These are phyloP conservation scores for Myriangium duriaei DNA, from an alignment of 2,329 filamentous ascomycete genomes.

Conservation along the genomic window DNA sequence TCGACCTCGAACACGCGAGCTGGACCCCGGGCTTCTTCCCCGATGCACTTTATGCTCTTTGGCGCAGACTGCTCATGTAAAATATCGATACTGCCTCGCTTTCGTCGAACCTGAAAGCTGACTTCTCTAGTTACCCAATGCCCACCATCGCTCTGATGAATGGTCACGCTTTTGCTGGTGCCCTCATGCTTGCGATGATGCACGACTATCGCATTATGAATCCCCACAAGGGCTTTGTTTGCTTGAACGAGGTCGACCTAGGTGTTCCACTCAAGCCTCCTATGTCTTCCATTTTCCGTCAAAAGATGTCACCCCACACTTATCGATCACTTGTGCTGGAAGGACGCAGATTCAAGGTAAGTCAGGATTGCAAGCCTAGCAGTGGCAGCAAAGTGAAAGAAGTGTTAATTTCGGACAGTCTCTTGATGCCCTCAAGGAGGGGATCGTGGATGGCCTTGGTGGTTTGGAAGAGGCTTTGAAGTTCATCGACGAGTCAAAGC, in stretches of 20 bases:
- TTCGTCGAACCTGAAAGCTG: slow-evolving; percentile 7
- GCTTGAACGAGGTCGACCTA: slow-evolving; percentile 72
- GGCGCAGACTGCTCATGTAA: slow-evolving; percentile 49
- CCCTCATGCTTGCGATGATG: slow-evolving; percentile 69
- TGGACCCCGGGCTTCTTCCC: slow-evolving; percentile 48
- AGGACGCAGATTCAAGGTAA: slow-evolving; percentile 48
- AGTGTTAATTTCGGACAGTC: slow-evolving; percentile 24
- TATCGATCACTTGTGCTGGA: slow-evolving; percentile 61
- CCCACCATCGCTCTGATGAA: slow-evolving; percentile 69
- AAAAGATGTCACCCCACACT: slow-evolving; percentile 46
- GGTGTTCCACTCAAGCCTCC: slow-evolving; percentile 61
- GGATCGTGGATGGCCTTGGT: slow-evolving; percentile 57
- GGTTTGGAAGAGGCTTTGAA: slow-evolving; percentile 50
- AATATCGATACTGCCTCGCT: background rate
- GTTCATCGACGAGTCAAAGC: slow-evolving; percentile 46
- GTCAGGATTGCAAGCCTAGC: slow-evolving; percentile 2
- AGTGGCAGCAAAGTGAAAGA: background rate
- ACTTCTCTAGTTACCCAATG: slow-evolving; percentile 51
- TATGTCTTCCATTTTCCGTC: slow-evolving; percentile 62
- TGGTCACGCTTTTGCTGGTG: slow-evolving; percentile 66
- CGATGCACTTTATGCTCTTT: slow-evolving; percentile 50
- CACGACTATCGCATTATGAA: slow-evolving; percentile 76
- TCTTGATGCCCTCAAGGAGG: slow-evolving; percentile 48
- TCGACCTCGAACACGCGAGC: slow-evolving; percentile 60
- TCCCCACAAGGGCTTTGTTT: slow-evolving; percentile 56